These are phyloP conservation scores for Anisogramma anomala DNA, from an alignment of 2,329 filamentous ascomycete genomes.

Conservation along the genomic window DNA sequence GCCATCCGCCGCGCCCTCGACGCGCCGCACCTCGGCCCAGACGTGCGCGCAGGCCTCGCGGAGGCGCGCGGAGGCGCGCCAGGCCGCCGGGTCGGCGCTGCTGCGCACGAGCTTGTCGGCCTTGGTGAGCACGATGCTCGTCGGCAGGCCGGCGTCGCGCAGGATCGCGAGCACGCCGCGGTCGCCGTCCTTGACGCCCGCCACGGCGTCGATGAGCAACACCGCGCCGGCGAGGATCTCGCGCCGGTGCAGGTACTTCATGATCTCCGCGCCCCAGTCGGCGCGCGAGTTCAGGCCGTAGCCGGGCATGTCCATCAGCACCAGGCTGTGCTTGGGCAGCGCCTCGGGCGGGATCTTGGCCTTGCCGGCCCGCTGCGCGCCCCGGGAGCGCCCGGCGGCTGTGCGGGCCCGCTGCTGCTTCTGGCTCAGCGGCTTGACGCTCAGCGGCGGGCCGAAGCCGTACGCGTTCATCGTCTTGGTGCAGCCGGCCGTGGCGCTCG, in stretches of 20 bases:
- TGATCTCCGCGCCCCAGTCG: conserved; percentile 42
- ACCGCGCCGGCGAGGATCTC: conserved; percentile 39
- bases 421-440: conserved; percentile 14
- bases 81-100: conserved; percentile 1
- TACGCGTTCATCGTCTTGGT: conserved; percentile 46
- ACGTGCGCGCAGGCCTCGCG: conserved; percentile 18
- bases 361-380: conserved; percentile 4
- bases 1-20: conserved; percentile 17
- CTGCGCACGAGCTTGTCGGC: conserved; percentile 35
- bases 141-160: conserved; percentile 32
- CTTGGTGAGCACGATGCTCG: conserved; percentile 44
- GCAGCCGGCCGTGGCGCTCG: conserved; percentile 39
- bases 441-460: conserved; percentile 36
- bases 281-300: conserved; percentile 26
- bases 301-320: conserved; percentile 31
- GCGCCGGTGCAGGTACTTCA: conserved; percentile 37
- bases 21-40: conserved; percentile 21
- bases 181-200: conserved; percentile 39
- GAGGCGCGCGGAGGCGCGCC: conserved; percentile 1
- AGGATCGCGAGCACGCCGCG: conserved; percentile 35
- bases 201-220: conserved; percentile 41
- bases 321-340: conserved; percentile 34
- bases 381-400: conserved; percentile 17
- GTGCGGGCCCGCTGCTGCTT: conserved; percentile 3
- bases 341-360: conserved; percentile 22